Evolutionary conservation across 1,139 yeast species (phyloP), one percentile per base, ranked within the genome.

Genomic region (Hansenula lynferdii): DNA sequence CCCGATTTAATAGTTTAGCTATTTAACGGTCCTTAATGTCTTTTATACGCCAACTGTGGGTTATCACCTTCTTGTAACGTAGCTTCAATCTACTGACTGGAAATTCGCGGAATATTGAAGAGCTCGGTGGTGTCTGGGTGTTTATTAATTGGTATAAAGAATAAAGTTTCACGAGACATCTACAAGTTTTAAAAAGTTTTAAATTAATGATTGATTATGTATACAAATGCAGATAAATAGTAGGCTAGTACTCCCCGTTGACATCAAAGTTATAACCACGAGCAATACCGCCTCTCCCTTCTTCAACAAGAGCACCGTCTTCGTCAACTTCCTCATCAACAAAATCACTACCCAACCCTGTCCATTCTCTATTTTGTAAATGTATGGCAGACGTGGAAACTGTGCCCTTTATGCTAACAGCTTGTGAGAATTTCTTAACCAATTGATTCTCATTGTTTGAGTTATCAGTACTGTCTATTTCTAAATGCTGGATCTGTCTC

Each of bases 301-400:
- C 80, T 56, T 87, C 95, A 1, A 86, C 73, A 1, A 69, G 58
- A 0, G 97, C 89, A 22, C 92, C 95, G 16, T 70, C 72, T 33
- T 64, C 65, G 33, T 70, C 77, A 31, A 56, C 62, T 1, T 61
- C 67, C 6, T 65, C 72, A n/a, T 65, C 69, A 3, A 59, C 60
- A 59, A 72, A 86, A 54, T 90, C 97, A 45, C 94, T 82, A 0
- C 98, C 98, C 27, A 92, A 67, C 0, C 98, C 98, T 0, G 81
- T 77, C 98, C 98, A 92, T 18, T 70, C 67, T 54, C 95, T 72
- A 29, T 68, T 68, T 52, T 87, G 95, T 35, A 92, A 67, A 46
- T 74, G 75, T 12, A 72, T 70, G 0, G 97, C 97, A 0, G 97
- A 87, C 0, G 97, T 90, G 0, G 97, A 89, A 0, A 86, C 84